Percentiles rank a stretch among this genome's conserved stretches.
These are phyloP conservation scores for Dipteronia sinensis DNA, from an alignment of 345 rosid species.

Conservation along the genomic window DNA sequence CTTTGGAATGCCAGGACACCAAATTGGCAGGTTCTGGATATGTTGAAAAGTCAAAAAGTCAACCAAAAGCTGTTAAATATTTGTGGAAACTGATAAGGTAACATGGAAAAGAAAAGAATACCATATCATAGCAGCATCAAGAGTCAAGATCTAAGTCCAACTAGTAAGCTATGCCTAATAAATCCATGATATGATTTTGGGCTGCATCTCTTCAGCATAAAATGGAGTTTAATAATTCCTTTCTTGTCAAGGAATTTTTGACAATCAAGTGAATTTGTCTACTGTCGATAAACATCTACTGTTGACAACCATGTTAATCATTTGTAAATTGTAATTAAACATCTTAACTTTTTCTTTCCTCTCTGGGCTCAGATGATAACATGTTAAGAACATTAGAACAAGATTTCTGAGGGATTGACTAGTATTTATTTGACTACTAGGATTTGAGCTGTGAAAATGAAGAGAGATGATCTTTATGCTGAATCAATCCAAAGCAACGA, in stretches of 20 bases:
- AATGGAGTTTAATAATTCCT: background rate
- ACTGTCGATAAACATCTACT: background rate
- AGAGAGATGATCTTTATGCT: background rate
- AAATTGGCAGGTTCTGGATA: too few relatives aligned
- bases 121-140: background rate
- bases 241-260: background rate
- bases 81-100: too few relatives aligned
- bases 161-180: background rate
- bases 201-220: background rate
- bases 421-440: background rate
- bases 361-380: background rate
- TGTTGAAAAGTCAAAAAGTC: too few relatives aligned
- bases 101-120: background rate
- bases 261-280: background rate
- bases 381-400: background rate
- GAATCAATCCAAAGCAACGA: background rate
- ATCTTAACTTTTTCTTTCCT: background rate
- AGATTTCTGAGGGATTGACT: background rate
- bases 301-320: background rate
- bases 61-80: too few relatives aligned
- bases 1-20: too few relatives aligned
- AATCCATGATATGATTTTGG: background rate
- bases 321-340: background rate
- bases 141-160: background rate
- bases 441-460: background rate